These are phyloP conservation scores for Lablab purpureus DNA, from an alignment of 306 rosid species.

Conservation along the genomic window DNA sequence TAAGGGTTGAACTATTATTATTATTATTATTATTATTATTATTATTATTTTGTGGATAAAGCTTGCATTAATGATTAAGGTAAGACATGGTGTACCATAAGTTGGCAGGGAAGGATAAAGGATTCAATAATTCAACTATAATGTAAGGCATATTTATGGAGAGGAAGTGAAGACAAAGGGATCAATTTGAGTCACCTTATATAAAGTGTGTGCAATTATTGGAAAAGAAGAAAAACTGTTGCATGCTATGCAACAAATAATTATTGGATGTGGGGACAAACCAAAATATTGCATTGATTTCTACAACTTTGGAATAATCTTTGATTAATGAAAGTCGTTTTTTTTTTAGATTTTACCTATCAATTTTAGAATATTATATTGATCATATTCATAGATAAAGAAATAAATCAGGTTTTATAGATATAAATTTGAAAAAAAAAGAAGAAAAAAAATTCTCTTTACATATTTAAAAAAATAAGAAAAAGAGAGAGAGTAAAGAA, in stretches of 20 bases:
- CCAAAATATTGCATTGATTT: neutral
- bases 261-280: constrained; percentile 3
- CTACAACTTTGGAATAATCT: too few relatives aligned
- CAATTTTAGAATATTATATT: too few relatives aligned
- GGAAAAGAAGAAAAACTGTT: neutral
- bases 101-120: neutral
- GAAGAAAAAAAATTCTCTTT: too few relatives aligned
- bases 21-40: too few relatives aligned
- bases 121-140: neutral
- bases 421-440: too few relatives aligned
- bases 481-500: too few relatives aligned
- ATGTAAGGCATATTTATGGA: neutral
- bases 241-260: constrained; percentile 27
- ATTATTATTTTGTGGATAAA: constrained; percentile 3
- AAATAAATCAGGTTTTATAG: too few relatives aligned
- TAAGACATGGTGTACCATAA: neutral
- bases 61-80: constrained; percentile 8
- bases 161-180: neutral
- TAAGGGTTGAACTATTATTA: neutral
- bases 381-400: too few relatives aligned
- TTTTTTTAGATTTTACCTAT: too few relatives aligned
- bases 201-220: constrained; percentile 20
- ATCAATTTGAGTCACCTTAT: constrained; percentile 20
- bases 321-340: too few relatives aligned
- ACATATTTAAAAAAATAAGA: too few relatives aligned